These are phyloP conservation scores for Tubosaeta sp. DNA, from an alignment of 768 basidiomycete species.

Conservation along the genomic window DNA sequence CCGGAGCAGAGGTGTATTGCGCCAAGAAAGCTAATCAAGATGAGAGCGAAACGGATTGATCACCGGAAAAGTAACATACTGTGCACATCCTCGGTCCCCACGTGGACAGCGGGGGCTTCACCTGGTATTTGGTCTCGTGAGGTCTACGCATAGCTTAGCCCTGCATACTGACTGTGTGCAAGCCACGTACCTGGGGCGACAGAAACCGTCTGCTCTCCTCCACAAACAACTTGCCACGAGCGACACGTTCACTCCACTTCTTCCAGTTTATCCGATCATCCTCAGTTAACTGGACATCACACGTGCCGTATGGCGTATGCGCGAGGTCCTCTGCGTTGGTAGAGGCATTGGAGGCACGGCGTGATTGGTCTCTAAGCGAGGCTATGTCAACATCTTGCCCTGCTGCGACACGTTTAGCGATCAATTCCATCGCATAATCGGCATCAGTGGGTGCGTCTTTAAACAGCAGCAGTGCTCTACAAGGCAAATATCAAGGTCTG, in stretches of 20 bases:
- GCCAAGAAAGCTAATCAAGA: slow-evolving; percentile 51
- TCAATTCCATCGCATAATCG: slow-evolving; percentile 68
- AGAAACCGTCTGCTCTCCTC: slow-evolving; percentile 41
- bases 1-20: slow-evolving; percentile 50
- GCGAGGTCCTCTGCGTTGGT: slow-evolving; percentile 4
- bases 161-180: slow-evolving; percentile 10
- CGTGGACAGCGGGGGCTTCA: background rate
- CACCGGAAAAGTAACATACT: slow-evolving; percentile 28
- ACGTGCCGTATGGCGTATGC: background rate
- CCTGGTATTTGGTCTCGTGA: background rate
- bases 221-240: slow-evolving; percentile 41
- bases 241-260: slow-evolving; percentile 50
- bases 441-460: slow-evolving; percentile 59
- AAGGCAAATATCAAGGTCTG: slow-evolving; percentile 1
- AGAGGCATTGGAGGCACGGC: slow-evolving; percentile 14
- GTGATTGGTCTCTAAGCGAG: slow-evolving; percentile 16
- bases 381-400: slow-evolving; percentile 47
- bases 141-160: slow-evolving; percentile 7
- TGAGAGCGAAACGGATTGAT: background rate
- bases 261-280: slow-evolving; percentile 44
- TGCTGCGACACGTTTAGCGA: slow-evolving; percentile 52
- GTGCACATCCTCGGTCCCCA: slow-evolving; percentile 23
- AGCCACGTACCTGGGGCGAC: slow-evolving; percentile 31
- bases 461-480: slow-evolving; percentile 46
- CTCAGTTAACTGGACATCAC: slow-evolving; percentile 2